Evolutionary conservation across 331 rosid genomes (phyloP).

Genomic region (Quercus phellos): DNA sequence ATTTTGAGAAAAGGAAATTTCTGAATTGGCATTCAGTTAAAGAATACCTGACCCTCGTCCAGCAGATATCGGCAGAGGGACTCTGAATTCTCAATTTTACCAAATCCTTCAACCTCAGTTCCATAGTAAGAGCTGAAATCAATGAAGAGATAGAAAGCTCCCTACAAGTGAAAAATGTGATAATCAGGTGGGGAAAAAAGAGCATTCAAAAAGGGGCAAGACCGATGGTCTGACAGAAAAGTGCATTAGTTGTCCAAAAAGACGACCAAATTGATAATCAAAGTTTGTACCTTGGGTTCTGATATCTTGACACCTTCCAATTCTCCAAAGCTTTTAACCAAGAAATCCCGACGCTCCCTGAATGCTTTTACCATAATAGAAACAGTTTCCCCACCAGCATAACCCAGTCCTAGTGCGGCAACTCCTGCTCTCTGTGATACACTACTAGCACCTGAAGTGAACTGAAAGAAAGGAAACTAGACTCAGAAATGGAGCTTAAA

Average conservation of each 20-base stretch:
- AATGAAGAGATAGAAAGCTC: slow-evolving; percentile 89
- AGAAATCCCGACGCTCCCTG: slow-evolving; percentile 75
- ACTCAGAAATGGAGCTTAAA: background rate
- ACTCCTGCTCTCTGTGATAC: slow-evolving; percentile 87
- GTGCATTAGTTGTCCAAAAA: background rate
- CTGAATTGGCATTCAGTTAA: background rate
- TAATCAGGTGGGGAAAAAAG: background rate
- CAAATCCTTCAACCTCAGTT: slow-evolving; percentile 74
- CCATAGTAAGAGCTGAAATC: slow-evolving; percentile 86
- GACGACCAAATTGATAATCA: background rate
- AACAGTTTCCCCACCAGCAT: slow-evolving; percentile 83
- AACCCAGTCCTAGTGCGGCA: slow-evolving; percentile 86
- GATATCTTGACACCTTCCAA: slow-evolving; percentile 66
- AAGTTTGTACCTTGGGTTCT: slow-evolving; percentile 62
- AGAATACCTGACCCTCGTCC: slow-evolving; percentile 78
- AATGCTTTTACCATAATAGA: slow-evolving; percentile 82
- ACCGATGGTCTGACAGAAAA: background rate
- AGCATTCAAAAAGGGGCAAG: background rate
- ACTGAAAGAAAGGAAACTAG: slow-evolving; percentile 34
- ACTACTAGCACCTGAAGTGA: slow-evolving; percentile 83
- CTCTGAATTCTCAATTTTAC: slow-evolving; percentile 69
- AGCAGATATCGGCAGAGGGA: slow-evolving; percentile 75
- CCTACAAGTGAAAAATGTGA: slow-evolving; percentile 39
- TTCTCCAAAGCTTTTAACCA: slow-evolving; percentile 74
- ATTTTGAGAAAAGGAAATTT: background rate